These are phyloP conservation scores for Takakia lepidozioides DNA, from an alignment of 225 moss, liverwort and hornwort species.

Conservation along the genomic window DNA sequence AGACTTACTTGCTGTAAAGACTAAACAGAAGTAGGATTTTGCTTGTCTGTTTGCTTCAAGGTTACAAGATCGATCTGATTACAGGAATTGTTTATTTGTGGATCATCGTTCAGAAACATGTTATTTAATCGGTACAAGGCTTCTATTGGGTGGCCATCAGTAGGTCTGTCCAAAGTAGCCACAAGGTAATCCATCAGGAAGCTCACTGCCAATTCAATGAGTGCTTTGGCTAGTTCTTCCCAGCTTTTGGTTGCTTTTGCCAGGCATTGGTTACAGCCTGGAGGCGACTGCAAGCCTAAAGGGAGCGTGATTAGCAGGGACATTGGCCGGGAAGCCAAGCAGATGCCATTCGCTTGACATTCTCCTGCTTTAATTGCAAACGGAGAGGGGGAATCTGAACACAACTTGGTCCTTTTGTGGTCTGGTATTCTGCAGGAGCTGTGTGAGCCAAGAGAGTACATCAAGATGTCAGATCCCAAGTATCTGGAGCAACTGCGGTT, in stretches of 20 bases:
- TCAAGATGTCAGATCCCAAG: conserved; percentile 39
- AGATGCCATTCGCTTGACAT: no score
- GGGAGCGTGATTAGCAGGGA: no score
- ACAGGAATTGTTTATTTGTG: not conserved
- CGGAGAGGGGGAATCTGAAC: not conserved
- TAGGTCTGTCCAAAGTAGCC: no score
- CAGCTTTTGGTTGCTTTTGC: no score
- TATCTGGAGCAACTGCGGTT: conserved; percentile 27
- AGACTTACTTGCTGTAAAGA: not conserved
- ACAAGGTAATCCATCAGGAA: no score
- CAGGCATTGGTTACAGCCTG: no score
- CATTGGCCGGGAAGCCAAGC: no score
- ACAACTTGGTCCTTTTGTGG: not conserved
- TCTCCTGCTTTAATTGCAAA: no score
- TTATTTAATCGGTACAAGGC: not conserved
- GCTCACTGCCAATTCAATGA: no score
- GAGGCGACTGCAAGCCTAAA: no score
- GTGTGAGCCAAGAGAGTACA: conserved; percentile 36
- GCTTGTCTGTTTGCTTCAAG: not conserved
- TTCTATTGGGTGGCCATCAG: not conserved
- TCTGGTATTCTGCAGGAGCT: conserved; percentile 20
- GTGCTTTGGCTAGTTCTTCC: no score
- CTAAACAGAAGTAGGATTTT: not conserved
- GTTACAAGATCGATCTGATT: not conserved
- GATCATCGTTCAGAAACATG: not conserved